Evolutionary conservation across 169 alveolate species (phyloP).

Genomic region (Eimeria maxima): DNA sequence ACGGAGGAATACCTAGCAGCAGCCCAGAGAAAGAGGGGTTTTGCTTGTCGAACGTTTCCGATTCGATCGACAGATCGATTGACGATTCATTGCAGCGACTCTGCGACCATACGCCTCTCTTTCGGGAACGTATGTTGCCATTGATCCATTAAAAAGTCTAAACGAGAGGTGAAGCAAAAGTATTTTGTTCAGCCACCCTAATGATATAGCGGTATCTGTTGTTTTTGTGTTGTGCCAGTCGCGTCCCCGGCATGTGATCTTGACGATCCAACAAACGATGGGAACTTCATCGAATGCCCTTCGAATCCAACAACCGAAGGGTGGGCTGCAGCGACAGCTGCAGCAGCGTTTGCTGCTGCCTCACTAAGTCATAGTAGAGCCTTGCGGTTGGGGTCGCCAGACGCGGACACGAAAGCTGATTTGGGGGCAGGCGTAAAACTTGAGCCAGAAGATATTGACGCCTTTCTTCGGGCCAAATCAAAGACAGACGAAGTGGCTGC

Average conservation of each 20-base stretch:
- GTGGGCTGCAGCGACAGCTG: conserved; percentile 57
- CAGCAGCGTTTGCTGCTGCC: conserved; percentile 66
- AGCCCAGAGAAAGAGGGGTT: background rate
- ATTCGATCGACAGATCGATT: conserved; percentile 23
- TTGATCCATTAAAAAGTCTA: background rate
- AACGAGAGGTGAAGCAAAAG: background rate
- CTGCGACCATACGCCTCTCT: background rate
- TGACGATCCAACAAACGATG: background rate
- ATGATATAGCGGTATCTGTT: background rate
- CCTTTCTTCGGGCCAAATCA: conserved; percentile 20
- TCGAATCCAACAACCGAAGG: background rate
- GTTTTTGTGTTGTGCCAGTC: background rate
- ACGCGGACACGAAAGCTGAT: background rate
- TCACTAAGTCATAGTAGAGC: background rate
- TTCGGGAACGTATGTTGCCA: background rate
- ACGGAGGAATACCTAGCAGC: background rate
- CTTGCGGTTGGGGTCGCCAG: background rate
- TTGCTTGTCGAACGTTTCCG: conserved; percentile 26
- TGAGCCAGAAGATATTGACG: conserved; percentile 17
- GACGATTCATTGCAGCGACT: background rate
- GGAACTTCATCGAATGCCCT: background rate
- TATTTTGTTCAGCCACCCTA: background rate
- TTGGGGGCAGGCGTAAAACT: background rate
- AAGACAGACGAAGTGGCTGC: conserved; percentile 59
- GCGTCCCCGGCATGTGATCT: background rate